Percentiles rank a stretch among this genome's conserved stretches.
Conservation (phyloP, 768 basidiomycete species). For the Omphalotus guepiniiformis region DNA sequence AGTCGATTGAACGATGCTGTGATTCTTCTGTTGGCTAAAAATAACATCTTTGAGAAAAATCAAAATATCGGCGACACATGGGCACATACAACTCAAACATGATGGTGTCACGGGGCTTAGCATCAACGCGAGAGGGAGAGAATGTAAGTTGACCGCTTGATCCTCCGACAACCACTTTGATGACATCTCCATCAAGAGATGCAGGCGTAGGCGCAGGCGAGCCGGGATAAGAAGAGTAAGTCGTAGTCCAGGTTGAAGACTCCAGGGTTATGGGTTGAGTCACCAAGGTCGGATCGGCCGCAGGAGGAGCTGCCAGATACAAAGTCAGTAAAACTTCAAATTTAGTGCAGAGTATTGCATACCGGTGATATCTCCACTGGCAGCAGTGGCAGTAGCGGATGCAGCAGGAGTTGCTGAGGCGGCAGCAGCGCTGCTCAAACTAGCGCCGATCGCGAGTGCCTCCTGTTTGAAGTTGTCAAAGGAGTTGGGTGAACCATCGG, state of each 20-base stretch:
- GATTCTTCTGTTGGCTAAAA: constrained; percentile 37
- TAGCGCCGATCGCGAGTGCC: constrained; percentile 26
- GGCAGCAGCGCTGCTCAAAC: constrained; percentile 16
- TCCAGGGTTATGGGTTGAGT: too few relatives aligned
- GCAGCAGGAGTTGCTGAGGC: constrained; percentile 12
- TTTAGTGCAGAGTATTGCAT: too few relatives aligned
- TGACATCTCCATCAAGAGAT: constrained; percentile 22
- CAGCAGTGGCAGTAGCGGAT: constrained; percentile 12
- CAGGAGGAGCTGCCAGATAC: too few relatives aligned
- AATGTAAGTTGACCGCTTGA: constrained; percentile 12
- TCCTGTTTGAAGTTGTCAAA: constrained; percentile 30
- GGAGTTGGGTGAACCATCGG: constrained; percentile 29
- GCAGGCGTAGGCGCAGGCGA: too few relatives aligned
- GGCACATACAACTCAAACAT: too few relatives aligned
- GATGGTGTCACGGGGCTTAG: neutral
- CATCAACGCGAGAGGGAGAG: neutral
- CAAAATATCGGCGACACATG: too few relatives aligned
- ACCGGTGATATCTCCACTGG: too few relatives aligned
- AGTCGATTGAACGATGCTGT: constrained; percentile 33
- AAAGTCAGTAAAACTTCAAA: too few relatives aligned
- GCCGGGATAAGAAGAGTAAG: too few relatives aligned
- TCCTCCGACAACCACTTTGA: constrained; percentile 29
- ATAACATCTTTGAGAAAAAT: too few relatives aligned
- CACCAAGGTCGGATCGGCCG: too few relatives aligned
- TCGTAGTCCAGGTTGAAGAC: too few relatives aligned